Percentiles rank a stretch among this genome's conserved stretches.
These are phyloP conservation scores for Emiliania huxleyi DNA, from an alignment of 78 protist genomes.

Conservation along the genomic window DNA sequence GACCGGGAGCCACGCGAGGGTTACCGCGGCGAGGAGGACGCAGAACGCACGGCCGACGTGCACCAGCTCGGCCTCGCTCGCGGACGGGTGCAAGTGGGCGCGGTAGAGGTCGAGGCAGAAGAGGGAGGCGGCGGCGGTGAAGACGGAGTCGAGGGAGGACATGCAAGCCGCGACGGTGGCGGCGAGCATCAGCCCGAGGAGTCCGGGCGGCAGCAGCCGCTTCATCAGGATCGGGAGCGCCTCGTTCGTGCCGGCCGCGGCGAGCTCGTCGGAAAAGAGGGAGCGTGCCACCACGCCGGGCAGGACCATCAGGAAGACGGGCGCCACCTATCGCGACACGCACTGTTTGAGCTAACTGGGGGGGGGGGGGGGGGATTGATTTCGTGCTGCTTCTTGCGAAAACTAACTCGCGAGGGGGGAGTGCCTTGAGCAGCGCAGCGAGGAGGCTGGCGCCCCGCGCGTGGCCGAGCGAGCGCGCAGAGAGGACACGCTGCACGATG, in stretches of 20 bases:
- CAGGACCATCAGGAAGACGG: constrained; percentile 46
- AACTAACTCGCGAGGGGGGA: too few relatives aligned
- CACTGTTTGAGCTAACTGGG: too few relatives aligned
- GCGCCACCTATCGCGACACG: too few relatives aligned
- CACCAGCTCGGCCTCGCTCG: constrained; percentile 35
- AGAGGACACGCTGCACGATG: constrained; percentile 50
- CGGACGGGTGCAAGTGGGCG: not conserved
- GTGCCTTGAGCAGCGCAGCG: constrained; percentile 6
- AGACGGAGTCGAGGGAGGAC: constrained; percentile 65
- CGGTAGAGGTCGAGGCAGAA: constrained; percentile 39
- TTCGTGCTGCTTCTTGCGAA: too few relatives aligned
- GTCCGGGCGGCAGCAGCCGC: constrained; percentile 33
- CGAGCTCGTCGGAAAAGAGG: not conserved
- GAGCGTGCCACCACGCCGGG: constrained; percentile 43
- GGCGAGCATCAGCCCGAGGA: constrained; percentile 51
- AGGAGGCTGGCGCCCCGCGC: constrained; percentile 18
- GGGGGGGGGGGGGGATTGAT: too few relatives aligned
- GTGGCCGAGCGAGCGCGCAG: constrained; percentile 26
- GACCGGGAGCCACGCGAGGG: constrained; percentile 57
- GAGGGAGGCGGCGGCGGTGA: constrained; percentile 48
- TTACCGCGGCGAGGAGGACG: not conserved
- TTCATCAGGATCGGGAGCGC: constrained; percentile 52
- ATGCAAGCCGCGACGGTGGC: constrained; percentile 58
- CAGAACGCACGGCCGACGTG: constrained; percentile 25
- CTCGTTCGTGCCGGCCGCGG: not conserved